phyloP scores from a whole-genome alignment of 2,329 filamentous ascomycete genomes.

The Epichloe hybrida region DNA sequence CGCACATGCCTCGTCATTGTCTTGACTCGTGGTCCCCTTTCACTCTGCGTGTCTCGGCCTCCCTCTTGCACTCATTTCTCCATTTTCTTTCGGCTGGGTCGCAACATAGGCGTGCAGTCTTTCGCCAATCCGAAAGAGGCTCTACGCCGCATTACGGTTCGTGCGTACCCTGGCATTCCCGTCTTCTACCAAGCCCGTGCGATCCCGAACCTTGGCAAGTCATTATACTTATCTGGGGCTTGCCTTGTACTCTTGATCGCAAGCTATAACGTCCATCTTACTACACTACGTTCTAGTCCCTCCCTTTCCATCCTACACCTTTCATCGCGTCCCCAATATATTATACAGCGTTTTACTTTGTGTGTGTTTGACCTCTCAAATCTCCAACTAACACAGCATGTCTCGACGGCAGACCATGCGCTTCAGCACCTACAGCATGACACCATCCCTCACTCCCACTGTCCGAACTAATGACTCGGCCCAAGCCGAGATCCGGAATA shows the following conservation, averaged over 20 bases:
- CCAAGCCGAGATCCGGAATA: slow-evolving; percentile 48
- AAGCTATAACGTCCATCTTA: background rate
- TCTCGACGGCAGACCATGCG: slow-evolving; percentile 33
- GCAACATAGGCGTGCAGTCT: background rate
- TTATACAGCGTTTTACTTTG: background rate
- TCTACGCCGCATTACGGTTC: background rate
- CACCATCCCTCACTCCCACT: slow-evolving; percentile 46
- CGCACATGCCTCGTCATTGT: background rate
- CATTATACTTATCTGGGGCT: background rate
- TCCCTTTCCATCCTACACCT: background rate
- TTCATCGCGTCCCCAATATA: background rate
- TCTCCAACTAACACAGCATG: slow-evolving; percentile 6
- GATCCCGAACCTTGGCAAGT: background rate
- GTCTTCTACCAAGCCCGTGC: background rate
- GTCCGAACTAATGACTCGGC: slow-evolving; percentile 40
- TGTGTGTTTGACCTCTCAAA: background rate
- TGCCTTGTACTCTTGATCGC: background rate
- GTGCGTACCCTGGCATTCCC: slow-evolving; percentile 3
- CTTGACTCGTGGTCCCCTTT: slow-evolving; percentile 4
- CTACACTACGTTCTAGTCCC: background rate
- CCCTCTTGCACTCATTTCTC: slow-evolving; percentile 3
- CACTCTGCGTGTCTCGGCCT: slow-evolving; percentile 3
- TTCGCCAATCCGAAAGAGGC: background rate
- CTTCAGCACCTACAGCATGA: slow-evolving; percentile 47
- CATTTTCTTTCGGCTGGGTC: background rate